These are phyloP conservation scores for Dothistroma pini DNA, from an alignment of 2,329 filamentous ascomycete species.

Conservation along the genomic window DNA sequence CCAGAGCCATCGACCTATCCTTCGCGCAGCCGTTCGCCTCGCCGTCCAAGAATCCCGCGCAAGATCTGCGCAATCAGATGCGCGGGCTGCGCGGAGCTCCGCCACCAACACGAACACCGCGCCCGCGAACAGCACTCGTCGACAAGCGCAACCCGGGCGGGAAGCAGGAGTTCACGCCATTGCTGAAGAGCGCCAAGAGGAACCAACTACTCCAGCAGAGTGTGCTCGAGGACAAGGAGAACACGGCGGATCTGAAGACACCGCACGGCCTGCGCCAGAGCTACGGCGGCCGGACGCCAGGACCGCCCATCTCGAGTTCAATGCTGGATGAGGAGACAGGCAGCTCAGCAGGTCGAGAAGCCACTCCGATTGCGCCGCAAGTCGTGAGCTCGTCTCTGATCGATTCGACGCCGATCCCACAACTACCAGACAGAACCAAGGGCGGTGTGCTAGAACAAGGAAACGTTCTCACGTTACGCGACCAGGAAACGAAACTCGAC, in stretches of 20 bases:
- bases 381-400: slow-evolving; percentile 67
- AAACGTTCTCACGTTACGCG: slow-evolving; percentile 84
- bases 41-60: slow-evolving; percentile 66
- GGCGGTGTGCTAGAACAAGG: slow-evolving; percentile 72
- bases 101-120: slow-evolving; percentile 57
- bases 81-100: slow-evolving; percentile 58
- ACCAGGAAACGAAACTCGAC: slow-evolving; percentile 91
- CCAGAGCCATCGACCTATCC: slow-evolving; percentile 66
- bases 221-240: slow-evolving; percentile 38
- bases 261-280: slow-evolving; percentile 62
- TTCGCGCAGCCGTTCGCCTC: slow-evolving; percentile 84
- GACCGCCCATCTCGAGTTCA: slow-evolving; percentile 72
- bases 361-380: slow-evolving; percentile 71
- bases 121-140: slow-evolving; percentile 65
- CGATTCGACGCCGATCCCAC: slow-evolving; percentile 75
- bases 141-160: slow-evolving; percentile 59
- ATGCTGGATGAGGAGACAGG: slow-evolving; percentile 61
- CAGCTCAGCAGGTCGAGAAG: slow-evolving; percentile 58
- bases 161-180: slow-evolving; percentile 82
- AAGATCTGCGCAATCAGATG: slow-evolving; percentile 67
- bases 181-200: slow-evolving; percentile 80
- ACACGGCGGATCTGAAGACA: slow-evolving; percentile 52
- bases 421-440: slow-evolving; percentile 59
- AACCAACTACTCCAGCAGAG: slow-evolving; percentile 51
- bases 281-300: slow-evolving; percentile 61